Conservation (phyloP, 2,329 filamentous ascomycete species). For the Aspergillus novoparasiticus region DNA sequence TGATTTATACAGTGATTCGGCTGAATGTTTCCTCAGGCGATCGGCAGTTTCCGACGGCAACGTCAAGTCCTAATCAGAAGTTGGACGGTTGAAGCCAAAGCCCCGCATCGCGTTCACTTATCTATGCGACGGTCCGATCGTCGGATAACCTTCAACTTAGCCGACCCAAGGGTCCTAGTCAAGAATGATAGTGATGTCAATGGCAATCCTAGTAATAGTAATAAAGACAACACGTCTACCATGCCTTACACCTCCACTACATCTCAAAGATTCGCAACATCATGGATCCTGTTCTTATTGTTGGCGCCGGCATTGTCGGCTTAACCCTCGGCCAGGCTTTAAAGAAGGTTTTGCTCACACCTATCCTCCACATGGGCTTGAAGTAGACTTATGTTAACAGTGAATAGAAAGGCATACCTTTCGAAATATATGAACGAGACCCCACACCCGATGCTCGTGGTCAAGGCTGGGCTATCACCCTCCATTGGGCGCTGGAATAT, state of each 20-base stretch:
- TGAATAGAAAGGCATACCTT: conserved; percentile 30
- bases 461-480: conserved; percentile 32
- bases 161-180: background rate
- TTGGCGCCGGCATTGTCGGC: conserved; percentile 30
- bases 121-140: conserved; percentile 29
- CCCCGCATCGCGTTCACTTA: conserved; percentile 21
- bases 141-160: background rate
- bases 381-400: background rate
- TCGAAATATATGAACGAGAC: conserved; percentile 35
- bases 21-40: background rate
- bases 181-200: background rate
- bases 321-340: conserved; percentile 28
- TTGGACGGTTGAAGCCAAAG: background rate
- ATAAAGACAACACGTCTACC: background rate
- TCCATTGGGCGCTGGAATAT: conserved; percentile 30
- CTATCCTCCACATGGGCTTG: background rate
- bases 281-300: conserved; percentile 29
- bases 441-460: conserved; percentile 24
- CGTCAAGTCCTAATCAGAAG: background rate
- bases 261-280: background rate
- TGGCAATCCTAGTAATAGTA: background rate
- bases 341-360: conserved; percentile 15
- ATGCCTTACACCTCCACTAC: background rate
- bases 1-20: background rate
- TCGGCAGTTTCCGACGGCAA: background rate